Conservation (phyloP, 2,329 filamentous ascomycete species). For the Colletotrichum sp. region DNA sequence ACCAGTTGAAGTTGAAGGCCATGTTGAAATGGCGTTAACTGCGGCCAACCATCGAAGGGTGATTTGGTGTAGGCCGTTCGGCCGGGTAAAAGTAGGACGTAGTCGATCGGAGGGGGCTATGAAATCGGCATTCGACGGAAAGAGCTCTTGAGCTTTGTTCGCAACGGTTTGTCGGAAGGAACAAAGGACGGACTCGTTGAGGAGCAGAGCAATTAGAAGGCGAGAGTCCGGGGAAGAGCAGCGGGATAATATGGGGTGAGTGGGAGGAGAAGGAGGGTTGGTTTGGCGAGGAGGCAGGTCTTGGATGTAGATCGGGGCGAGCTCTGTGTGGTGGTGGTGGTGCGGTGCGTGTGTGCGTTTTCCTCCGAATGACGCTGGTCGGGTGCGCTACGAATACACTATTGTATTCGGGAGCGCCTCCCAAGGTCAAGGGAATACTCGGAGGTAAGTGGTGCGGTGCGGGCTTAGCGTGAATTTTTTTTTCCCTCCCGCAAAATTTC, state of each 20-base stretch:
- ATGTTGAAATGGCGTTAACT: conserved; percentile 65
- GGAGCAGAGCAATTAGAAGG: conserved; percentile 1
- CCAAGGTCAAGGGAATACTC: conserved; percentile 8
- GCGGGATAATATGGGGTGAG: neutral
- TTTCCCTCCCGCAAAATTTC: conserved; percentile 13
- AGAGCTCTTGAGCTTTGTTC: neutral
- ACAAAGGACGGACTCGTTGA: conserved; percentile 8
- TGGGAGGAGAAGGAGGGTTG: neutral
- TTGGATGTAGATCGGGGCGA: neutral
- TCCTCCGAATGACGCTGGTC: conserved; percentile 23
- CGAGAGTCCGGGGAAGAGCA: conserved; percentile 5
- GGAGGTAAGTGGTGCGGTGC: conserved; percentile 17
- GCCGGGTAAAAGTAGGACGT: neutral
- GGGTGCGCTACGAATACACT: neutral
- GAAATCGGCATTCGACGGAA: neutral
- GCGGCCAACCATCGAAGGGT: conserved; percentile 23
- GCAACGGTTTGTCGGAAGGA: neutral
- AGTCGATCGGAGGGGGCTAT: neutral
- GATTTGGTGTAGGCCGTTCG: conserved; percentile 11
- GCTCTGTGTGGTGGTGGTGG: neutral
- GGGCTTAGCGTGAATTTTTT: conserved; percentile 20
- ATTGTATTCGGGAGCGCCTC: neutral
- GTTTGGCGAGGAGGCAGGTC: neutral
- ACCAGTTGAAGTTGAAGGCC: conserved; percentile 99
- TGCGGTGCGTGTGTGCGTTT: neutral